Evolutionary conservation across 257 asterid genomes (phyloP).

Genomic region (Fraxinus anomala): DNA sequence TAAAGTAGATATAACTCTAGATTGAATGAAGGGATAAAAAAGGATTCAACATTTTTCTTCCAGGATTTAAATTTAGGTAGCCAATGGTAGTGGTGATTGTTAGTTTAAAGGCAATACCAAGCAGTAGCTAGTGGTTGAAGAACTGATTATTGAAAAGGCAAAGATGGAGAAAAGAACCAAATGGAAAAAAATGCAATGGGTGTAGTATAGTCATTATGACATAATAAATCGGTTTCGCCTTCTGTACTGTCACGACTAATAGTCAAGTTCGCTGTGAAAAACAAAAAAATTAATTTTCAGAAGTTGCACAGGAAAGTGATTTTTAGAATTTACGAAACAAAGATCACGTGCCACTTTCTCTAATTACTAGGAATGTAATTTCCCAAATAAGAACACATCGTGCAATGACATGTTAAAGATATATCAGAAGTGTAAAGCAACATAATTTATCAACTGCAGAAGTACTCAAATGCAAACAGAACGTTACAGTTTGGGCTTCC

Average conservation of each 20-base stretch:
- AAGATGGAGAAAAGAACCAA: neutral
- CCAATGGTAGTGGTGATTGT: neutral
- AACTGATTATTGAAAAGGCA: neutral
- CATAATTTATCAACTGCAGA: constrained; percentile 16
- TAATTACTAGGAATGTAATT: neutral
- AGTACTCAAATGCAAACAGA: constrained; percentile 19
- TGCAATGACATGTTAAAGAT: constrained; percentile 1
- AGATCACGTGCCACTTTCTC: neutral
- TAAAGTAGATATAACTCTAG: neutral
- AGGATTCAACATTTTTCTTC: neutral
- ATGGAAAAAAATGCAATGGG: neutral
- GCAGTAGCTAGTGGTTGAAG: neutral
- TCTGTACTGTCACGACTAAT: neutral
- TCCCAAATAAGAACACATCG: neutral
- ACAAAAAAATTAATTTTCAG: neutral
- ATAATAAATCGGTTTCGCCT: neutral
- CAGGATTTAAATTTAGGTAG: neutral
- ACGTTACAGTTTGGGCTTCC: constrained; percentile 45
- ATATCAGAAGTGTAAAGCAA: constrained; percentile 13
- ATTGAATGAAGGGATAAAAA: neutral
- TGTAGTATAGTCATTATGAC: neutral
- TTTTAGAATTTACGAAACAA: neutral
- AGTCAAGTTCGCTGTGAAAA: neutral
- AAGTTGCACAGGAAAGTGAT: neutral
- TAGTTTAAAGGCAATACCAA: neutral